Percentiles rank a stretch among this genome's conserved stretches.
These are phyloP conservation scores for Leccinum pachyderme DNA, from an alignment of 1,284 basidiomycete genomes.

Conservation along the genomic window DNA sequence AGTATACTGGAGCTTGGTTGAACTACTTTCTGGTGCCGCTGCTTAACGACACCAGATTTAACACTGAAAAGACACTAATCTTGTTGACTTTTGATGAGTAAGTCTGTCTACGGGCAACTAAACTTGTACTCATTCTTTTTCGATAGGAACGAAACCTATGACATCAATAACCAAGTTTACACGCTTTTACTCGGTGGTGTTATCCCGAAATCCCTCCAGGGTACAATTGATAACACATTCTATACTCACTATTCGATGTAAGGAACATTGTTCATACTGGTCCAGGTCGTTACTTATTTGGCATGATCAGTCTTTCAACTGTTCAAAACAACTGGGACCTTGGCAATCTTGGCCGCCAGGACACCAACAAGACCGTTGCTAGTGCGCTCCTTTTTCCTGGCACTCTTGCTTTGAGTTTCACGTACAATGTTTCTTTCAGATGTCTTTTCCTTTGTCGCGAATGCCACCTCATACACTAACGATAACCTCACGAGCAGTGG, in stretches of 20 bases:
- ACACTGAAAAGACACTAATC: constrained; percentile 52
- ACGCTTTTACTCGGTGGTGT: constrained; percentile 53
- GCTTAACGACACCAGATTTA: constrained; percentile 46
- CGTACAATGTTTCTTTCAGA: constrained; percentile 31
- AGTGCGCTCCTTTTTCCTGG: constrained; percentile 18
- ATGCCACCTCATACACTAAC: constrained; percentile 36
- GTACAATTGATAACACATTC: constrained; percentile 52
- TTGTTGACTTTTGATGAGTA: constrained; percentile 53
- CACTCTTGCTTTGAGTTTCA: neutral
- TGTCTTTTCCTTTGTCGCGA: constrained; percentile 48
- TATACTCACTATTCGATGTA: constrained; percentile 65
- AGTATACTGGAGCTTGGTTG: constrained; percentile 49
- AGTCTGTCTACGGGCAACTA: neutral
- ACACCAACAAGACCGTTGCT: constrained; percentile 43
- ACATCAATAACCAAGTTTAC: constrained; percentile 47
- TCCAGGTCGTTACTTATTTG: constrained; percentile 3
- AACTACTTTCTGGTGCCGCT: constrained; percentile 54
- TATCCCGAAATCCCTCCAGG: constrained; percentile 41
- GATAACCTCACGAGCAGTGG: constrained; percentile 26
- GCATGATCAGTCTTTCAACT: constrained; percentile 43
- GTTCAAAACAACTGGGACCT: constrained; percentile 68
- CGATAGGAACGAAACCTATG: constrained; percentile 48
- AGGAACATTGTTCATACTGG: constrained; percentile 2
- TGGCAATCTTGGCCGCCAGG: constrained; percentile 57
- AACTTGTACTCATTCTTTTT: constrained; percentile 2